Conservation (phyloP, 2,329 filamentous ascomycete species). For the Paraphoma chrysanthemicola region DNA sequence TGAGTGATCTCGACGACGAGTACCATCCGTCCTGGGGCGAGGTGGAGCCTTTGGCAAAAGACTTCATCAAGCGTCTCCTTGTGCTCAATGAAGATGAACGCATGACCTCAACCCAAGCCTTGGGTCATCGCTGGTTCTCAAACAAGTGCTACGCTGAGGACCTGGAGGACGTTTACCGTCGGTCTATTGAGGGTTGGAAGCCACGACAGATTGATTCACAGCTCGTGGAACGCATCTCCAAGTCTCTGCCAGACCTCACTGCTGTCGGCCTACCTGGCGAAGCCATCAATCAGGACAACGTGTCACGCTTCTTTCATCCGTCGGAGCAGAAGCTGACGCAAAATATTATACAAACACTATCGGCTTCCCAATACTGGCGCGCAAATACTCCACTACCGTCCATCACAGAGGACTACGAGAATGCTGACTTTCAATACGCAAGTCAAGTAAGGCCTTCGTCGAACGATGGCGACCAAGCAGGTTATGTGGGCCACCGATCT, state of each 20-base stretch:
- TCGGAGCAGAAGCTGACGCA: background rate
- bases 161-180: slow-evolving; percentile 59
- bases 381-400: slow-evolving; percentile 19
- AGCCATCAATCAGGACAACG: background rate
- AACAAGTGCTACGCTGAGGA: slow-evolving; percentile 56
- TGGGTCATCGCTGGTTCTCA: slow-evolving; percentile 64
- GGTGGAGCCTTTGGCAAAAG: slow-evolving; percentile 54
- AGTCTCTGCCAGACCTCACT: background rate
- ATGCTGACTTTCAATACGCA: background rate
- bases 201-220: slow-evolving; percentile 45
- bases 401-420: slow-evolving; percentile 7
- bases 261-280: background rate
- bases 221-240: slow-evolving; percentile 37
- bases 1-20: slow-evolving; percentile 52
- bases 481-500: background rate
- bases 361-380: slow-evolving; percentile 12
- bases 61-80: slow-evolving; percentile 62
- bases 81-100: slow-evolving; percentile 57
- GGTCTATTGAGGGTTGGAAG: slow-evolving; percentile 58
- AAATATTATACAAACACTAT: slow-evolving; percentile 4
- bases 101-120: slow-evolving; percentile 61
- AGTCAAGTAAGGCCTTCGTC: background rate
- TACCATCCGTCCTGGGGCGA: slow-evolving; percentile 50
- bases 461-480: background rate
- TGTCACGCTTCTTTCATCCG: slow-evolving; percentile 1